Conservation (phyloP, 129 eudicot genomes). For the Tagetes erecta region DNA sequence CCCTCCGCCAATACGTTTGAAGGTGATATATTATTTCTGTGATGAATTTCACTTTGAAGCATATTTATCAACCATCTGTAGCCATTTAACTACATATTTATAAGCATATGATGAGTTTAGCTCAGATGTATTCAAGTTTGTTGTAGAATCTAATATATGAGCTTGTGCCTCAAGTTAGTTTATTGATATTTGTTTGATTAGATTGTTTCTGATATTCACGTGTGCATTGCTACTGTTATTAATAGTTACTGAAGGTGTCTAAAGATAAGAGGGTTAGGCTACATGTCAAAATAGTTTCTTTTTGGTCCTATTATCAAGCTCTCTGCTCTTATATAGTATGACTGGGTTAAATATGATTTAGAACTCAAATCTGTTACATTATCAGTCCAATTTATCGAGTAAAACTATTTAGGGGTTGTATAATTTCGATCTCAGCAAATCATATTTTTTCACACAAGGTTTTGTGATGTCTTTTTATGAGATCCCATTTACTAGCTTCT, state of each 20-base stretch:
- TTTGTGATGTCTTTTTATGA: too few species aligned
- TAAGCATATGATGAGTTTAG: neutral
- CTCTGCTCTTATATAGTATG: too few species aligned
- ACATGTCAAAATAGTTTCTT: neutral
- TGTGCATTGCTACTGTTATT: neutral
- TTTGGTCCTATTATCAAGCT: neutral
- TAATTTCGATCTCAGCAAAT: too few species aligned
- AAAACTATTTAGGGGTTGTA: neutral
- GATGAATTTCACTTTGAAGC: neutral
- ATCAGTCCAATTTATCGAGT: neutral
- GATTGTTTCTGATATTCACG: neutral
- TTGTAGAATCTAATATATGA: constrained; percentile 17
- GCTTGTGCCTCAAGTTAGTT: constrained; percentile 69
- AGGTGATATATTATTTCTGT: neutral
- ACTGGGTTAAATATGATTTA: neutral
- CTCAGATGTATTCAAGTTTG: neutral
- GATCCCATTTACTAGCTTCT: too few species aligned
- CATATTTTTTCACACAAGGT: too few species aligned
- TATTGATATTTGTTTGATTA: neutral
- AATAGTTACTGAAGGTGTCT: neutral
- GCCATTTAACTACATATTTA: neutral
- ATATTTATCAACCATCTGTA: neutral
- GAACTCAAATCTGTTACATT: neutral
- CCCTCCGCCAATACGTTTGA: constrained; percentile 33
- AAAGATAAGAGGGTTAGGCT: neutral